A percentile compares a stretch with the other conserved stretches of the same genome.
These are phyloP conservation scores for Linnemannia exigua DNA, from an alignment of 192 early-diverging fungal species.

Conservation along the genomic window DNA sequence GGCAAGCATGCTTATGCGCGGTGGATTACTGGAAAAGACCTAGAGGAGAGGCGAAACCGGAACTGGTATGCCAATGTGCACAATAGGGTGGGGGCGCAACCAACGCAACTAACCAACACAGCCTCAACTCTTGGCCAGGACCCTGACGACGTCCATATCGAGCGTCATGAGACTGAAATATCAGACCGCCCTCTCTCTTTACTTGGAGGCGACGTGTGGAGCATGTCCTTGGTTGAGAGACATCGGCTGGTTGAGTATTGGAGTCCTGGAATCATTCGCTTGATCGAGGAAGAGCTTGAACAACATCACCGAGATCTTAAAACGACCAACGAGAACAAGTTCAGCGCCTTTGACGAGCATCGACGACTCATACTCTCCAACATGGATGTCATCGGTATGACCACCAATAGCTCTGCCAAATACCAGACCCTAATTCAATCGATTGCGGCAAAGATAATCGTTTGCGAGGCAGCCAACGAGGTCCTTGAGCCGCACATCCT, in stretches of 20 bases:
- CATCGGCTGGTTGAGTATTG: neutral
- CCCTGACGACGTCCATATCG: neutral
- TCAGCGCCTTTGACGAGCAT: neutral
- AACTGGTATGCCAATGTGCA: neutral
- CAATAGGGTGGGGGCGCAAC: neutral
- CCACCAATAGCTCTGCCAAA: conserved; percentile 62
- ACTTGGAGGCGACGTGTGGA: neutral
- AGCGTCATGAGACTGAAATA: no score
- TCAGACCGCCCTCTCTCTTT: neutral
- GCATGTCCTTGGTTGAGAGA: neutral
- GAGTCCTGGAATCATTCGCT: neutral
- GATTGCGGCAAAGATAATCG: conserved; percentile 57
- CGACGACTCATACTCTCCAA: neutral
- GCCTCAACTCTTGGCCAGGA: neutral
- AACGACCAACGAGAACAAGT: neutral
- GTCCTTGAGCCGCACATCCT: conserved; percentile 67
- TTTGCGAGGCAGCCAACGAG: conserved; percentile 69
- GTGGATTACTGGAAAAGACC: neutral
- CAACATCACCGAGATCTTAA: neutral
- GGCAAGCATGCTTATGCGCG: neutral
- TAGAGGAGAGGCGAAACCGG: neutral
- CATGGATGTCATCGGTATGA: conserved; percentile 61
- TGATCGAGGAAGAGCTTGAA: neutral
- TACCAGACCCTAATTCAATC: conserved; percentile 45
- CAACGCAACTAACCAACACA: no score